A percentile compares a stretch with the other conserved stretches of the same genome.
Evolutionary conservation across 2,329 filamentous ascomycete species (phyloP).

Genomic region (Trichoderma afroharzianum): DNA sequence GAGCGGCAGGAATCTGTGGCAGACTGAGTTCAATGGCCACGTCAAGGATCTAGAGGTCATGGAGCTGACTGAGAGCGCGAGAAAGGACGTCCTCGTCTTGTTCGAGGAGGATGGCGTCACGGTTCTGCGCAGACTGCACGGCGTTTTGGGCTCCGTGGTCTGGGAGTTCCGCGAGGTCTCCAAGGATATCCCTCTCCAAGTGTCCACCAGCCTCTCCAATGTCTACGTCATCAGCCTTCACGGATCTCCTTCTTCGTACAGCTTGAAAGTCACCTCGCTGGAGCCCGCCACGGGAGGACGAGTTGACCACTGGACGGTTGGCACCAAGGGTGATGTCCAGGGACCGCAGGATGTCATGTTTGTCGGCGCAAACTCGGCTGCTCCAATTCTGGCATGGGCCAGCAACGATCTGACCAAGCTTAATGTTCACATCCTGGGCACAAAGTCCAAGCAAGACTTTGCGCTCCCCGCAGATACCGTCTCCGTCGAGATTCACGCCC

Average conservation of each 20-base stretch:
- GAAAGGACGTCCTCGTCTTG: conserved; percentile 70
- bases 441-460: conserved; percentile 54
- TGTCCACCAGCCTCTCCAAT: conserved; percentile 65
- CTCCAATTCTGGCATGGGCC: conserved; percentile 72
- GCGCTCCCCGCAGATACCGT: conserved; percentile 45
- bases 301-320: conserved; percentile 66
- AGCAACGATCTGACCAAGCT: conserved; percentile 60
- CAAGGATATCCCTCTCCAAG: conserved; percentile 69
- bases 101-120: conserved; percentile 56
- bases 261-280: conserved; percentile 70
- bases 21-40: conserved; percentile 53
- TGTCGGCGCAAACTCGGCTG: conserved; percentile 71
- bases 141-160: conserved; percentile 65
- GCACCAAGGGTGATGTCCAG: conserved; percentile 70
- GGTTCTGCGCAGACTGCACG: conserved; percentile 68
- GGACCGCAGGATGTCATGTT: conserved; percentile 64
- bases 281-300: conserved; percentile 71
- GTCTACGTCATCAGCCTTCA: conserved; percentile 77
- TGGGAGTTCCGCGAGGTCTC: conserved; percentile 74
- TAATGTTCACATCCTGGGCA: conserved; percentile 67
- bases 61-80: conserved; percentile 60
- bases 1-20: conserved; percentile 77
- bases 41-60: conserved; percentile 74
- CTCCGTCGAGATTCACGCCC: conserved; percentile 66
- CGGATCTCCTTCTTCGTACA: conserved; percentile 64